Base-by-base conservation (phyloP, 176 grass and related monocot genomes). In the Oryza meyeriana region DNA sequence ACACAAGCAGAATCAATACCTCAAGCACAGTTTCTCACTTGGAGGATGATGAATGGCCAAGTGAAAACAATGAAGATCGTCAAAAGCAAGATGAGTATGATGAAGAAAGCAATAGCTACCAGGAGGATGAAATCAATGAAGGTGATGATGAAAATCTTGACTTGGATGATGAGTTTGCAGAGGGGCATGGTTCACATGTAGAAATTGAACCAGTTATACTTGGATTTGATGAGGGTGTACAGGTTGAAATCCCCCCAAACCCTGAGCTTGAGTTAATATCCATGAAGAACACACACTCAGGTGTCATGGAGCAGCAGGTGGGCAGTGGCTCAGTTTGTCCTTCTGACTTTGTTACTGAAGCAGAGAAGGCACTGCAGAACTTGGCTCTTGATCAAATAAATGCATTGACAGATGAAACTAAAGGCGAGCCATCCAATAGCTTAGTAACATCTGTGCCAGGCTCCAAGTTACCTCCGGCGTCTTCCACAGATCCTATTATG, bases 221-320 rank as follows among this genome's bases (percentile, higher is more conserved):
- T 44, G 96, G 96, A 79, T 98, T 98, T 81, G 80, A 98, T 76
- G 89, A 98, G 77, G 96, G 96, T 68, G 89, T 98, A 39, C 92
- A 95, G 88, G 91, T 98, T 85, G 84, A 91, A 82, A 93, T 98
- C 85, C 91, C 87, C 17, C 64, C 41, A 22, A 95, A 82, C 22
- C 76, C 31, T 72, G 83, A 87, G 89, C 52, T 93, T 93, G 96
- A 93, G 79, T 75, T 77, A 58, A 80, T 78, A 40, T 67, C 87
- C 85, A 78, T 66, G 74, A 92, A 87, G 72, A 89, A 74, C 74
- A 81, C 40, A 31, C 70, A 84, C 62, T 81, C 72, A 66, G 78
- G 77, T 77, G 61, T 61, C 57, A 16, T 81, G 81, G 84, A 90
- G 79, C 80, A 92, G 80, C 59, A 64, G 41, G 64, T 81, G 18